phyloP scores from a whole-genome alignment of 306 rosid species.

The Hylodesmum podocarpum region DNA sequence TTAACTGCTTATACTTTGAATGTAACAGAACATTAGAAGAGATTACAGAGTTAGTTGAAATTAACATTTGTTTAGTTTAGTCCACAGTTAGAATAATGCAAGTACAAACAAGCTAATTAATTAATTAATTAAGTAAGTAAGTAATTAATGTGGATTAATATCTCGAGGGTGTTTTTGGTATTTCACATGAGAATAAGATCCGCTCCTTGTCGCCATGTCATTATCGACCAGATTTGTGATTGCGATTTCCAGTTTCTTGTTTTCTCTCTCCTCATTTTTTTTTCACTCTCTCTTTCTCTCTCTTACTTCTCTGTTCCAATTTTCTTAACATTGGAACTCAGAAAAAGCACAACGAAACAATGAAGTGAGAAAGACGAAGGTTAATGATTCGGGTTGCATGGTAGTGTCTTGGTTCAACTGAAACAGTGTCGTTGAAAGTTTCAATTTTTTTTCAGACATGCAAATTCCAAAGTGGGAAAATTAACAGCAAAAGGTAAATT shows the following conservation, averaged over 20 bases:
- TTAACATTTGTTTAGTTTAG: not conserved
- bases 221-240: slow-evolving; percentile 79
- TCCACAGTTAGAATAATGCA: not conserved
- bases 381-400: not conserved
- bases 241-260: slow-evolving; percentile 47
- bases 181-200: slow-evolving; percentile 60
- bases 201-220: slow-evolving; percentile 64
- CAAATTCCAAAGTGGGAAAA: not conserved
- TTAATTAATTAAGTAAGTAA: slow-evolving; percentile 5
- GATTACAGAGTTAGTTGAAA: slow-evolving; percentile 10
- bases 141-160: slow-evolving; percentile 12
- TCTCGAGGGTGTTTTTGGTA: slow-evolving; percentile 22
- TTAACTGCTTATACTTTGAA: slow-evolving; percentile 28
- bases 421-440: not conserved
- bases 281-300: not conserved
- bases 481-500: not conserved
- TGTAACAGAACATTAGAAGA: not conserved
- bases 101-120: slow-evolving; percentile 8
- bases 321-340: not conserved
- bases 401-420: not conserved
- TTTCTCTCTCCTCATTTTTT: not conserved
- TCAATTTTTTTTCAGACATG: not conserved
- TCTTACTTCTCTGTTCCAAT: not conserved
- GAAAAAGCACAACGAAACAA: not conserved
- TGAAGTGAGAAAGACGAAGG: slow-evolving; percentile 13